Evolutionary conservation across 1,284 basidiomycete genomes (phyloP).

Genomic region (Fomitopsis schrenkii): DNA sequence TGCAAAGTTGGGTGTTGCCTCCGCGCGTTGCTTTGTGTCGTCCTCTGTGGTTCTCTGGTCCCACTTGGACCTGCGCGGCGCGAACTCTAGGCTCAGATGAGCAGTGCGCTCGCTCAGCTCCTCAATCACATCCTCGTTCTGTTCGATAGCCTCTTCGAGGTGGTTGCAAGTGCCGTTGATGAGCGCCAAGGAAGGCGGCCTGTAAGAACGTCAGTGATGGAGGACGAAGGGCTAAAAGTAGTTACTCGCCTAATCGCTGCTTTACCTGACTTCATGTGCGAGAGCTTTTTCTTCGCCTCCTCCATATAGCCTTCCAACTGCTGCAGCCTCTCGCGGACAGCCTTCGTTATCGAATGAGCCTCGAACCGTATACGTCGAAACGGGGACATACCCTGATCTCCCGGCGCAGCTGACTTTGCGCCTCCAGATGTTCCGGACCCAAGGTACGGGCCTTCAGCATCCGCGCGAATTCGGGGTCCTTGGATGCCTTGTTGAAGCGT

Average conservation of each 20-base stretch:
- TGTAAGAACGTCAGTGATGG: conserved; percentile 25
- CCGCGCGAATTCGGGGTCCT: conserved; percentile 75
- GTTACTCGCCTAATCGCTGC: conserved; percentile 54
- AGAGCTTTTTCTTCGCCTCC: conserved; percentile 65
- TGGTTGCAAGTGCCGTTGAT: not conserved
- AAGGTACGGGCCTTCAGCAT: conserved; percentile 78
- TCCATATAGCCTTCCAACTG: conserved; percentile 76
- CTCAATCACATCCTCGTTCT: conserved; percentile 69
- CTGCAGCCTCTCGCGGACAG: conserved; percentile 65
- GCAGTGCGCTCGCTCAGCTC: conserved; percentile 57
- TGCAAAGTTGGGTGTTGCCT: conserved; percentile 53
- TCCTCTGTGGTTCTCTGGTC: conserved; percentile 36
- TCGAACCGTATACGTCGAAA: not conserved
- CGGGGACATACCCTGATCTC: conserved; percentile 53
- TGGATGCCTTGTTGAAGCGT: conserved; percentile 71
- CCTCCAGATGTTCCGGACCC: conserved; percentile 86
- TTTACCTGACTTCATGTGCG: conserved; percentile 59
- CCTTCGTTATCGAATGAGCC: conserved; percentile 31
- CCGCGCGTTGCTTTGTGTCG: conserved; percentile 32
- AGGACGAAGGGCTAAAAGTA: not conserved
- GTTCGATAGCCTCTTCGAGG: conserved; percentile 43
- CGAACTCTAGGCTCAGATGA: conserved; percentile 41
- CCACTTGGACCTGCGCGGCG: conserved; percentile 18
- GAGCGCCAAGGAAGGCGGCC: conserved; percentile 62
- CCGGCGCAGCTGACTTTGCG: conserved; percentile 70